Percentiles rank a stretch among this genome's conserved stretches.
These are phyloP conservation scores for Phytopythium litorale DNA, from an alignment of 352 stramenopile genomes.

Conservation along the genomic window DNA sequence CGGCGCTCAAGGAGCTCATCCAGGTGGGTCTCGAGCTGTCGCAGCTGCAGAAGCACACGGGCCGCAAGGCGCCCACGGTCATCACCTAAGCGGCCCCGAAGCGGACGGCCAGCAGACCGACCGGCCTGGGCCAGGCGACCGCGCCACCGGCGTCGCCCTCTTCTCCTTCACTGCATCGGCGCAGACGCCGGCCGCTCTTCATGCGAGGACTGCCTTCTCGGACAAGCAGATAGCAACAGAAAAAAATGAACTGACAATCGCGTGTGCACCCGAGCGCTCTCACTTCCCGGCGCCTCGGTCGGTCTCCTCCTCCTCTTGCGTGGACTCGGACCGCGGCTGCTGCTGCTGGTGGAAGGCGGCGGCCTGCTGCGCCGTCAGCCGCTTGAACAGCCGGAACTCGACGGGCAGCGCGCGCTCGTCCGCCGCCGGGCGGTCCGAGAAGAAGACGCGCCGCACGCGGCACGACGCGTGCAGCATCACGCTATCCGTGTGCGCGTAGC, in stretches of 20 bases:
- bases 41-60: slow-evolving; percentile 91
- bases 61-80: slow-evolving; percentile 93
- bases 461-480: slow-evolving; percentile 55
- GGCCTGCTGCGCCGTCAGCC: slow-evolving; percentile 31
- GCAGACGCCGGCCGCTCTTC: neutral
- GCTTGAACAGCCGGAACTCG: slow-evolving; percentile 53
- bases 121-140: no score
- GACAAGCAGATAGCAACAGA: neutral
- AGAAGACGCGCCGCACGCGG: slow-evolving; percentile 54
- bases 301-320: slow-evolving; percentile 1
- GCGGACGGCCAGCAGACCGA: no score
- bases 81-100: slow-evolving; percentile 90
- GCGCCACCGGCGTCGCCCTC: no score
- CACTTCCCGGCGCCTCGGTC: neutral
- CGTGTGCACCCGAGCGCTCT: neutral
- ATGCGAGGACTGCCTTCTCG: neutral
- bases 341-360: slow-evolving; percentile 9
- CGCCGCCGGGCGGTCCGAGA: slow-evolving; percentile 35
- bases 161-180: neutral
- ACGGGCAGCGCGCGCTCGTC: slow-evolving; percentile 19
- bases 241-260: neutral
- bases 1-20: slow-evolving; percentile 88
- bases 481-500: slow-evolving; percentile 35
- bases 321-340: neutral
- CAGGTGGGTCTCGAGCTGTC: slow-evolving; percentile 91